Percentiles rank a stretch among this genome's conserved stretches.
phyloP scores from a whole-genome alignment of 768 basidiomycete genomes.

The Mycena galopus region DNA sequence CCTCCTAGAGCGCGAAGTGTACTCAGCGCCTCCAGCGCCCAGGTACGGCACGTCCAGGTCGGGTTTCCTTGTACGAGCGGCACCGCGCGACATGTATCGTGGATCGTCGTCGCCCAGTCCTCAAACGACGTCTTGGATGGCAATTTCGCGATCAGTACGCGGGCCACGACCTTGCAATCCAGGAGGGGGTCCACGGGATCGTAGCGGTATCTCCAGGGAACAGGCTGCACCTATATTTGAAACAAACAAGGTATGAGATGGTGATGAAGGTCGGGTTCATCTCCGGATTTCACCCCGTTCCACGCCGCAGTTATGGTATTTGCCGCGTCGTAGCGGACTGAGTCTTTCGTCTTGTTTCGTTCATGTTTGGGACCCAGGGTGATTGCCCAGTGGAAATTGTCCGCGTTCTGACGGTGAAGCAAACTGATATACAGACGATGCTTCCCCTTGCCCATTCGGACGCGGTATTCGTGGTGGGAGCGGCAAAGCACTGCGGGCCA shows the following conservation, averaged over 20 bases:
- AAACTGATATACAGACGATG: conserved; percentile 14
- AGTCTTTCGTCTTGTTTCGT: conserved; percentile 1
- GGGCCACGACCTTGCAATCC: conserved; percentile 22
- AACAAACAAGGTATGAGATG: too few relatives aligned
- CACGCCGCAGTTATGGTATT: conserved; percentile 18
- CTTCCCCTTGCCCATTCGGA: background rate
- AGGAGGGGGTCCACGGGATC: conserved; percentile 19
- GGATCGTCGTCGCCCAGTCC: conserved; percentile 17
- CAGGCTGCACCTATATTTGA: background rate
- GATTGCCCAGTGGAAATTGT: conserved; percentile 22
- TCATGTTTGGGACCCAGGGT: conserved; percentile 8
- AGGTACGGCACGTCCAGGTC: conserved; percentile 14
- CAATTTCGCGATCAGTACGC: conserved; percentile 22
- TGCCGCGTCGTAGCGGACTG: conserved; percentile 24
- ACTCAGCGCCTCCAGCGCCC: conserved; percentile 8
- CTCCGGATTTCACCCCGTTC: too few relatives aligned
- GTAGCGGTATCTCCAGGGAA: conserved; percentile 24
- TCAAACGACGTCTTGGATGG: conserved; percentile 3
- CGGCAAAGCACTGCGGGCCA: too few relatives aligned
- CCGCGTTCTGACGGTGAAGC: conserved; percentile 1
- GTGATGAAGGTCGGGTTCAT: too few relatives aligned
- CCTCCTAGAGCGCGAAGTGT: conserved; percentile 5
- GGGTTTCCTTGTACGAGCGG: conserved; percentile 19
- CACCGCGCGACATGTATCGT: conserved; percentile 20
- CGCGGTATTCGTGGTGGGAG: too few relatives aligned